Evolutionary conservation across 805 yeast species (phyloP), one percentile per base, ranked within the genome.

Genomic region (Kazachstania bromeliacearum): DNA sequence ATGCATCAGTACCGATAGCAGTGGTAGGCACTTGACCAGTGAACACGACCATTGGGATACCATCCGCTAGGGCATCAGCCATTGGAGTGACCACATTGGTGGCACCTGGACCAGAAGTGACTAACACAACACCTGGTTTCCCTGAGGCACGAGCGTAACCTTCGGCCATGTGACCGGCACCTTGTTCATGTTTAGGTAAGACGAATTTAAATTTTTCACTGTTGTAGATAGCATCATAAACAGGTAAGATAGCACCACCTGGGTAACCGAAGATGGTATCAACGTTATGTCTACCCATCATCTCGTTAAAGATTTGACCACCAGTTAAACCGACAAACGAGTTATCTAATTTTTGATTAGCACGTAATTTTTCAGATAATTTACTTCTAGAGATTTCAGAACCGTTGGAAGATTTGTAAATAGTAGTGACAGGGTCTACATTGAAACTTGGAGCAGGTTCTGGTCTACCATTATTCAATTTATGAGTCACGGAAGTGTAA

Each of bases 151-250:
- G 73, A 38, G 98, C 96, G 50, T 92, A 92, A 41, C 98, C 98
- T 66, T 92, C 96, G 39, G 98, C 98, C 97, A 92, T 92, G 65
- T 92, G 98, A 36, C 98, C 98, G n/a, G 98, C 98, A 60, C 98
- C 98, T 66, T 92, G 98, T 64, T 92, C 98, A 62, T 92, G 97
- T 53, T 94, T 76, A 35, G 98, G 98, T 45, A 92, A 68, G 38
- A 92, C 84, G 59, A 92, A 92, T 50, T 79, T 76, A 70, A 92
- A 89, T 54, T 84, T 75, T 39, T 79, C 77, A 15, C 95, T 83
- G 67, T 89, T 82, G 70, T 81, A 85, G 50, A 92, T 92, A 47
- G 97, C 98, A 59, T 92, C 98, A 57, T 81, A 92, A 19, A 92
- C 98, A 10, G 98, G 97, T 53, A 92, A 71, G 55, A 92, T 92